A percentile compares a stretch with the other conserved stretches of the same genome.
phyloP scores from a whole-genome alignment of 129 eudicot species.

The Flaveria ramosissima region DNA sequence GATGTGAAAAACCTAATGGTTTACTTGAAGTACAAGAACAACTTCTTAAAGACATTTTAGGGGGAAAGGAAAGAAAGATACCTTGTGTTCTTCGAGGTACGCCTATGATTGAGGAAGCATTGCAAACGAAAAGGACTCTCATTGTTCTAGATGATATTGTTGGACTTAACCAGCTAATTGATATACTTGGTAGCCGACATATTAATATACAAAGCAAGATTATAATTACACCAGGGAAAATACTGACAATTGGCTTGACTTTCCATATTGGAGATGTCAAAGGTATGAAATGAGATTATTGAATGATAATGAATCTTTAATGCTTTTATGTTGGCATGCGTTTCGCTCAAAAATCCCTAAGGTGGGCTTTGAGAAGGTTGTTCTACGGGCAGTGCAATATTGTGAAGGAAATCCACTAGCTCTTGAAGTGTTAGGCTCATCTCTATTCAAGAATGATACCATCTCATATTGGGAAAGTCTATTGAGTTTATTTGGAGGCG shows the following conservation, averaged over 20 bases:
- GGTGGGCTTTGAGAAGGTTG: neutral
- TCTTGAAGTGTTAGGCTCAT: conserved; percentile 26
- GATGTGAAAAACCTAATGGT: neutral
- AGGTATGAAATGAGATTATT: conserved; percentile 4
- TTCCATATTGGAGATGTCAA: conserved; percentile 10
- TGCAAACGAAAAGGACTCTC: conserved; percentile 9
- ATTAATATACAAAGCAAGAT: conserved; percentile 18
- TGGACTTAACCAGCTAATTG: neutral
- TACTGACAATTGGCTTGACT: neutral
- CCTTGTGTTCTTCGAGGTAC: conserved; percentile 7
- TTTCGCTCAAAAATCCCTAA: conserved; percentile 3
- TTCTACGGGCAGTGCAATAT: neutral
- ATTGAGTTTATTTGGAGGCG: neutral
- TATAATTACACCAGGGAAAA: conserved; percentile 20
- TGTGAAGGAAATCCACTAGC: conserved; percentile 36
- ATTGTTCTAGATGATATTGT: conserved; percentile 31
- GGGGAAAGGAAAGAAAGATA: conserved; percentile 13
- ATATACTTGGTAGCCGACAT: neutral
- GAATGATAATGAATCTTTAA: neutral
- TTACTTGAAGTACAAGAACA: conserved; percentile 30
- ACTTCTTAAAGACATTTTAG: conserved; percentile 24
- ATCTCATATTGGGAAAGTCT: neutral
- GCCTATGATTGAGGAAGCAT: neutral
- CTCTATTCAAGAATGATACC: neutral
- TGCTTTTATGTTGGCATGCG: conserved; percentile 30